phyloP scores from a whole-genome alignment of 805 yeast species.

The Maudiozyma serrabonitensis region DNA sequence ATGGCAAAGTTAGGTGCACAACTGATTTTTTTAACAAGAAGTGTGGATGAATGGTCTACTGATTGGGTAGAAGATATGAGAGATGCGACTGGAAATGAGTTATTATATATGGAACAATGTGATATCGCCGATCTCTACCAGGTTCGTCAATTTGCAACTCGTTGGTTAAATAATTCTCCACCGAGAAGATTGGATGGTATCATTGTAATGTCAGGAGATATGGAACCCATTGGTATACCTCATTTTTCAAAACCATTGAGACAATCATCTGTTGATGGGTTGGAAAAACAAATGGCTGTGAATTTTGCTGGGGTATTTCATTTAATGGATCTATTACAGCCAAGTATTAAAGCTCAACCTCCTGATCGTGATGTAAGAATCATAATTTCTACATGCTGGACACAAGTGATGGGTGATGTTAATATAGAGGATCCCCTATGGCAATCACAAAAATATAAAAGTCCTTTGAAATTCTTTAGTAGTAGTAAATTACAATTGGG shows the following conservation, averaged over 20 bases:
- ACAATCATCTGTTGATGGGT: conserved; percentile 65
- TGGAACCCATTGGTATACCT: conserved; percentile 52
- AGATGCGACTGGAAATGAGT: conserved; percentile 52
- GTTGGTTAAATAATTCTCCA: conserved; percentile 85
- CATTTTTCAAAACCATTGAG: conserved; percentile 34
- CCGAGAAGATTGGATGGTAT: conserved; percentile 89
- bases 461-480: conserved; percentile 74
- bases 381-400: conserved; percentile 64
- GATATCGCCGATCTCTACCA: conserved; percentile 67
- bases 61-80: conserved; percentile 77
- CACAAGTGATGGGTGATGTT: conserved; percentile 64
- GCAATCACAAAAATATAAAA: conserved; percentile 43
- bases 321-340: conserved; percentile 68
- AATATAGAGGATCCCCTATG: conserved; percentile 56
- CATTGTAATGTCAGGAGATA: conserved; percentile 78
- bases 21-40: conserved; percentile 58
- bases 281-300: conserved; percentile 75
- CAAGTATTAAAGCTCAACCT: conserved; percentile 80
- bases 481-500: conserved; percentile 69
- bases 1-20: conserved; percentile 83
- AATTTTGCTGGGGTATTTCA: conserved; percentile 80
- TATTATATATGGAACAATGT: conserved; percentile 87
- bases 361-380: conserved; percentile 91
- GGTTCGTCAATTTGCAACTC: conserved; percentile 83
- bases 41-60: conserved; percentile 62